These are phyloP conservation scores for Cytospora piceae DNA, from an alignment of 2,329 filamentous ascomycete species.

Conservation along the genomic window DNA sequence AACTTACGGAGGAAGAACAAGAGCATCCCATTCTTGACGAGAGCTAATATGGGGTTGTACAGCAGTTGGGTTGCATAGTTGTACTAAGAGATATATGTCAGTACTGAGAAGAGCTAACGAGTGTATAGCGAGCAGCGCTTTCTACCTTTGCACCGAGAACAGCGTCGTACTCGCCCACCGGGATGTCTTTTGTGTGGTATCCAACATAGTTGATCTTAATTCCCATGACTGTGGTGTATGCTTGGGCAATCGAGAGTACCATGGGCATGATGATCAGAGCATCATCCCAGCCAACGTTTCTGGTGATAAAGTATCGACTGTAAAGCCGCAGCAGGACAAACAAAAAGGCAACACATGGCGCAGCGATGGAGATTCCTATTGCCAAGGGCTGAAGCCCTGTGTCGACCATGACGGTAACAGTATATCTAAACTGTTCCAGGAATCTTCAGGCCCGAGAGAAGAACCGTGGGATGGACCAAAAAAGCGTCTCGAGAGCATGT, in stretches of 20 bases:
- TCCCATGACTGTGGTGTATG: conserved; percentile 17
- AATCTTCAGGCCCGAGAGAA: neutral
- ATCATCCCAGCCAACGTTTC: conserved; percentile 21
- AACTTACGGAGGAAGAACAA: conserved; percentile 46
- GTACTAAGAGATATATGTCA: conserved; percentile 24
- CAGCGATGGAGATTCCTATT: conserved; percentile 18
- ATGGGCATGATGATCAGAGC: conserved; percentile 18
- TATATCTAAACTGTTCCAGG: neutral
- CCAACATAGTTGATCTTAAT: conserved; percentile 20
- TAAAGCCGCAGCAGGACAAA: conserved; percentile 19
- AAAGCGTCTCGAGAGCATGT: neutral
- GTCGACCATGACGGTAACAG: conserved; percentile 5
- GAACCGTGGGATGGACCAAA: neutral
- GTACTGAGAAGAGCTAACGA: neutral
- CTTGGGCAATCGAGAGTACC: conserved; percentile 20
- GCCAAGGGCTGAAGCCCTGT: conserved; percentile 15
- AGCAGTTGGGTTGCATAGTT: conserved; percentile 46
- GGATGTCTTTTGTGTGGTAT: conserved; percentile 29
- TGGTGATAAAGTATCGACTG: conserved; percentile 21
- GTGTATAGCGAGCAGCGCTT: neutral
- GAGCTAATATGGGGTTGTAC: conserved; percentile 51
- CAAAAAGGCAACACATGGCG: conserved; percentile 19
- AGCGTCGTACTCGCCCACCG: conserved; percentile 27
- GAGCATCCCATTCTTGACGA: conserved; percentile 50
- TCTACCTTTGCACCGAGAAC: conserved; percentile 26